phyloP scores from a whole-genome alignment of 768 basidiomycete species.

The Hericium erinaceus region DNA sequence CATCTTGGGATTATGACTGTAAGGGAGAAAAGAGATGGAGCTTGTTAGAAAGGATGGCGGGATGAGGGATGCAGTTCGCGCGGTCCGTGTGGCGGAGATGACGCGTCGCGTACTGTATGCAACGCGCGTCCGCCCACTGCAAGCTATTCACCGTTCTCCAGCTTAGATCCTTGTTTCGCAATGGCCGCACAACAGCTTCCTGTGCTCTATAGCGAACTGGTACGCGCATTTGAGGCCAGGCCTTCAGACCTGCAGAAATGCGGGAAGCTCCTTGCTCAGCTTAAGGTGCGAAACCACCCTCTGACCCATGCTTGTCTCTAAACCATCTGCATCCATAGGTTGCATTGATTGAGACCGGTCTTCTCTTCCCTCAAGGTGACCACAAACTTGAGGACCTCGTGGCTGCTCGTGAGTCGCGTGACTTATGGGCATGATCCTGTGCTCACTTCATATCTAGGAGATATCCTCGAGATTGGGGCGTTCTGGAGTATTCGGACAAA shows the following conservation, averaged over 20 bases:
- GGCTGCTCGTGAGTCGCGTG: conserved; percentile 7
- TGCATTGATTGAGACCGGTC: conserved; percentile 65
- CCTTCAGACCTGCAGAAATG: conserved; percentile 64
- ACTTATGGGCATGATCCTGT: background rate
- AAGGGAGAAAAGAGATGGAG: conserved; percentile 15
- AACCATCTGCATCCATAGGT: conserved; percentile 35
- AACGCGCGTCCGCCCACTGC: background rate
- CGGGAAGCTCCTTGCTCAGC: conserved; percentile 51
- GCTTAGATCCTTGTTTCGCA: conserved; percentile 3
- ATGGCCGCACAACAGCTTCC: conserved; percentile 51
- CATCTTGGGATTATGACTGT: conserved; percentile 42
- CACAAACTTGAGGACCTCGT: conserved; percentile 56
- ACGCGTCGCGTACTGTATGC: conserved; percentile 22
- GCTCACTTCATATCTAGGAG: conserved; percentile 42
- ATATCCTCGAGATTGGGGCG: conserved; percentile 92
- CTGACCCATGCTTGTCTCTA: background rate
- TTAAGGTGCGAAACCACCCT: conserved; percentile 47
- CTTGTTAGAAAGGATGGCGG: conserved; percentile 16
- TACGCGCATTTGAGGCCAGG: conserved; percentile 53
- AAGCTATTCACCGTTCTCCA: conserved; percentile 13
- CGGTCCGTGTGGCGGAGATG: conserved; percentile 16
- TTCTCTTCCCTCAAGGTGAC: conserved; percentile 64
- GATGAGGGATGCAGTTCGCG: conserved; percentile 12
- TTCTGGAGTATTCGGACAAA: conserved; percentile 85
- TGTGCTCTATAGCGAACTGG: conserved; percentile 55